Conservation (phyloP, 495 filamentous ascomycete species). For the Astrothelium macrocarpum region DNA sequence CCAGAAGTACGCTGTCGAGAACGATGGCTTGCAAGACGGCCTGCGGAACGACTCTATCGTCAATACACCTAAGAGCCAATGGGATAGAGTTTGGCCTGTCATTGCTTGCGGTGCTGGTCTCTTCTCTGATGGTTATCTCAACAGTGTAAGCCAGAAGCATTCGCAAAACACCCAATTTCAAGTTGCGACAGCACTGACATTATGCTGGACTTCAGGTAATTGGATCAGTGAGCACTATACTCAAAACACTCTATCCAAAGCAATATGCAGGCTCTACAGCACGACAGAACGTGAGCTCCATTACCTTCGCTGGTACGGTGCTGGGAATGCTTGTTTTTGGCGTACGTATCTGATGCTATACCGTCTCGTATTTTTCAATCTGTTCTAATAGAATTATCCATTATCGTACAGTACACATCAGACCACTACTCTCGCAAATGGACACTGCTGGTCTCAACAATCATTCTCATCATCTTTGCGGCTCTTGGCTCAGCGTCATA, state of each 20-base stretch:
- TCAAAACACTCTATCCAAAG: slow-evolving; percentile 50
- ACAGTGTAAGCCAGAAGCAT: slow-evolving; percentile 44
- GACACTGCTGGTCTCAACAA: slow-evolving; percentile 68
- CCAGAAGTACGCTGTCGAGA: too few species aligned
- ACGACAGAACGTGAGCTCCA: slow-evolving; percentile 59
- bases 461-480: slow-evolving; percentile 76
- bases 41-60: slow-evolving; percentile 7
- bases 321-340: slow-evolving; percentile 78
- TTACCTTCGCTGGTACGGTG: slow-evolving; percentile 84
- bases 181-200: not conserved
- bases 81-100: slow-evolving; percentile 55
- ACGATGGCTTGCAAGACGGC: not conserved
- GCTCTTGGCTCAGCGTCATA: slow-evolving; percentile 71
- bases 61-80: slow-evolving; percentile 38
- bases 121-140: slow-evolving; percentile 86
- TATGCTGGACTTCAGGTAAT: slow-evolving; percentile 50
- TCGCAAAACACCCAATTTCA: not conserved
- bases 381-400: not conserved
- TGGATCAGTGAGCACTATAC: slow-evolving; percentile 67
- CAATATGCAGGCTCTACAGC: slow-evolving; percentile 57
- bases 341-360: not conserved
- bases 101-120: slow-evolving; percentile 83
- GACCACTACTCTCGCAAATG: slow-evolving; percentile 79
- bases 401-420: slow-evolving; percentile 42
- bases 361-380: not conserved